Base-by-base conservation (phyloP, 1,284 basidiomycete genomes). In the Tylopilus sp. region DNA sequence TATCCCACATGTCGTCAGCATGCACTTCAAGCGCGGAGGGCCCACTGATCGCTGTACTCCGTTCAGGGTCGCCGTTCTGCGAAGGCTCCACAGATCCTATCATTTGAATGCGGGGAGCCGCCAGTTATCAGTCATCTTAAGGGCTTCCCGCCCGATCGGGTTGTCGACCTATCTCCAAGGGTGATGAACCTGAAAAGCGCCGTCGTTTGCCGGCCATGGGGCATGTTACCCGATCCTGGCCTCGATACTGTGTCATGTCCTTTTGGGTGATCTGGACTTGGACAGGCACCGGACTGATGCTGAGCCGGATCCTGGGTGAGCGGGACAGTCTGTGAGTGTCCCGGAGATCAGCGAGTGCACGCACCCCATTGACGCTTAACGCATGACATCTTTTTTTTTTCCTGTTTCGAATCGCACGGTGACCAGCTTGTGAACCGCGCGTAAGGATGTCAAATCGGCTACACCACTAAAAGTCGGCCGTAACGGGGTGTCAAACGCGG, bases 1-100 rank as follows among this genome's bases (percentile, higher is more conserved):
- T 16, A 34, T 54, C 50, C 45, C 50, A 59, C 49, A 57, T 46
- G 40, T 19, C 41, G 26, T 16, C 33, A 43, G 34, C 41, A n/a
- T 19, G 46, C 40, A 37, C 38, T 42, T 44, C 46, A 49, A 57
- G 50, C 21, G 41, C 26, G 46, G 59, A 51, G 48, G 34, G 18
- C 5, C 29, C 26, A 36, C 45, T 43, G 53, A 59, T 51, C 40
- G 18, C 44, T 28, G 7, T 18, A 23, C 16, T 36, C 25, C 28
- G 30, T 46, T 25, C n/a, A 50, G 53, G 56, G 46, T 48, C 37
- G n/a, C 46, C 13, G 34, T 41, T 28, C 21, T 31, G 39, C 41
- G 55, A 43, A 41, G 41, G 26, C 35, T 10, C n/a, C 38, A 23
- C 26, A 30, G 16, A 48, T 18, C 19, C 21, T 23, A 29, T 42